Conservation (phyloP, 2,329 filamentous ascomycete genomes). For the Aschersonia sp. region DNA sequence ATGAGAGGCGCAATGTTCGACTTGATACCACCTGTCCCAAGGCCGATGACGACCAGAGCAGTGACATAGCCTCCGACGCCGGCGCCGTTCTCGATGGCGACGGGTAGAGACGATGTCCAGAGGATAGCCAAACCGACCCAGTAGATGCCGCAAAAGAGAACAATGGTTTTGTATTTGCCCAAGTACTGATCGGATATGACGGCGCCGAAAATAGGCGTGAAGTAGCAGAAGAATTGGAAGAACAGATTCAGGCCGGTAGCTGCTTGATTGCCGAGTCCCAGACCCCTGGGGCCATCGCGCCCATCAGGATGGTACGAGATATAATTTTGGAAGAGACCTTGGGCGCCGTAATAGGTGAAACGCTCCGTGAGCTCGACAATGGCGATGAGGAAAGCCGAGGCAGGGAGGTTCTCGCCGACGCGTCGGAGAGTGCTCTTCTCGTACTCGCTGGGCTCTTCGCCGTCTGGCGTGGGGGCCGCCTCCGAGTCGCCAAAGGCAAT, state of each 20-base stretch:
- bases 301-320: conserved; percentile 22
- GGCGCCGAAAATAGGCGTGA: conserved; percentile 32
- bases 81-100: conserved; percentile 19
- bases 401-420: conserved; percentile 37
- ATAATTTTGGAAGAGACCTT: conserved; percentile 42
- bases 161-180: conserved; percentile 48
- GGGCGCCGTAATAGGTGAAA: conserved; percentile 42
- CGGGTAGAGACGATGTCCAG: conserved; percentile 32
- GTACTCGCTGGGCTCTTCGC: conserved; percentile 35
- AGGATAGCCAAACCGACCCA: conserved; percentile 40
- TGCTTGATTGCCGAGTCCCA: conserved; percentile 38
- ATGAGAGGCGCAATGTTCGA: conserved; percentile 45
- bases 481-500: conserved; percentile 10
- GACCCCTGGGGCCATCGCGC: conserved; percentile 28
- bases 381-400: conserved; percentile 41
- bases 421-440: conserved; percentile 36
- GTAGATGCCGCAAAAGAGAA: conserved; percentile 42
- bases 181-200: conserved; percentile 43
- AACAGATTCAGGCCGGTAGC: conserved; percentile 40
- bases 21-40: conserved; percentile 58
- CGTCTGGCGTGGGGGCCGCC: conserved; percentile 22
- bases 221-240: conserved; percentile 37
- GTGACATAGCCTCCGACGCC: conserved; percentile 36
- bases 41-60: conserved; percentile 46
- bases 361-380: conserved; percentile 41